Evolutionary conservation across 2,329 filamentous ascomycete genomes (phyloP).

Genomic region (Colletotrichum destructivum): DNA sequence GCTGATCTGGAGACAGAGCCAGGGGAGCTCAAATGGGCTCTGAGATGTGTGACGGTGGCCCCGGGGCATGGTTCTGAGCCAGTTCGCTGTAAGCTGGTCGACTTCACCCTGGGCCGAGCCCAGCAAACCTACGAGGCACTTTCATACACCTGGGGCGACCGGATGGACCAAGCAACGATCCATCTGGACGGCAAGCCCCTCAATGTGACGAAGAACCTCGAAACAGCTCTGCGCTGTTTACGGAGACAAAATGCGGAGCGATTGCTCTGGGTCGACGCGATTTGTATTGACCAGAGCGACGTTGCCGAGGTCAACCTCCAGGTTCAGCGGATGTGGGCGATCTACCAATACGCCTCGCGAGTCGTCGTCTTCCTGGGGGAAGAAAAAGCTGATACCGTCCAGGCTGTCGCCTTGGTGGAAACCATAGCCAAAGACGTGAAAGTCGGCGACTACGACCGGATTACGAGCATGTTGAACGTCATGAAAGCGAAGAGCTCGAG

Average conservation of each 20-base stretch:
- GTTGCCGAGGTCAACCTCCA: neutral
- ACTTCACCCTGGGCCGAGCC: no score
- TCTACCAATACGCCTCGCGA: conserved; percentile 1
- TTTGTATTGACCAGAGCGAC: conserved; percentile 37
- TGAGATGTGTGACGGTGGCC: no score
- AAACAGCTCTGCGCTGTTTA: no score
- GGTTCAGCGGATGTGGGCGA: neutral
- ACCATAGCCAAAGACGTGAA: neutral
- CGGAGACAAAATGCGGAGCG: no score
- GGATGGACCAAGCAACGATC: no score
- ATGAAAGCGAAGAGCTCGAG: neutral
- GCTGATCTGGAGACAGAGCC: no score
- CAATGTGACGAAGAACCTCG: no score
- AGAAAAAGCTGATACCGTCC: neutral
- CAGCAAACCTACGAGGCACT: conserved; percentile 25
- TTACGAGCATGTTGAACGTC: neutral
- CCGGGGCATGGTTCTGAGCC: no score
- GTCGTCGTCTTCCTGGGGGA: neutral
- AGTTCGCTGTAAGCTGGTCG: no score
- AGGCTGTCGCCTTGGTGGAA: neutral
- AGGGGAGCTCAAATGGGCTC: no score
- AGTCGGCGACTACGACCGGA: neutral
- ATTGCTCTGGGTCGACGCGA: conserved; percentile 16
- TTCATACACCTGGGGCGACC: conserved; percentile 37
- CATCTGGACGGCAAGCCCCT: no score